Evolutionary conservation across 768 basidiomycete genomes (phyloP), one percentile per base, ranked within the genome.

Genomic region (Suillus fuscotomentosus): DNA sequence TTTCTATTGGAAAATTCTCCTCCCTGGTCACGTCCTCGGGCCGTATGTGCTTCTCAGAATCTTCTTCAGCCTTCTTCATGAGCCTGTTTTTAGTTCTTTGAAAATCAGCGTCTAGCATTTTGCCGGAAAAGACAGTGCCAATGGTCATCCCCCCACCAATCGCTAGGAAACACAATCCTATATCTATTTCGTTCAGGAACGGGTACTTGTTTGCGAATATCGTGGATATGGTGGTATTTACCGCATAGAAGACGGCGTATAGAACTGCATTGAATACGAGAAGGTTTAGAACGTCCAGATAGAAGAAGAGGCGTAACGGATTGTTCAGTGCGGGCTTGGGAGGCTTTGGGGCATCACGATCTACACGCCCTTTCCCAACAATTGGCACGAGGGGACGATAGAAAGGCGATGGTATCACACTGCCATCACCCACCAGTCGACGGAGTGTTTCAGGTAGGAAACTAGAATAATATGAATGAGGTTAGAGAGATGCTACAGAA

Each of bases 141-240:
- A 88, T 57, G 10, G 86, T 74, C 76, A 88, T 87, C 0, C 94
- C 95, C 17, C 85, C 83, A 2, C 92, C 94, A 60, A 89, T 83
- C 1, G 87, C 85, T 61, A 95, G 77, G 77, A 88, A 95, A 73
- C 90, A 94, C 5, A 95, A 75, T 3, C 94, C 94, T 39, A 91
- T 78, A 34, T 84, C 77, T 10, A 81, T 76, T 68, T 81, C 81
- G 65, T 70, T 76, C 56, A 85, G 76, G 65, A 69, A 81, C 9
- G 81, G 83, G 78, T 83, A 95, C 38, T 70, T 73, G 9, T 72
- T 62, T 65, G 79, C 75, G 82, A 83, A 77, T 70, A 89, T 69
- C 68, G 86, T 79, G 71, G 88, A 76, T 78, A 78, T 70, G 24
- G 80, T 81, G 62, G 79, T 69, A 62, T 76, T 72, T 75, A 85